These are phyloP conservation scores for Penicillium steckii DNA, from an alignment of 495 filamentous ascomycete genomes.

Conservation along the genomic window DNA sequence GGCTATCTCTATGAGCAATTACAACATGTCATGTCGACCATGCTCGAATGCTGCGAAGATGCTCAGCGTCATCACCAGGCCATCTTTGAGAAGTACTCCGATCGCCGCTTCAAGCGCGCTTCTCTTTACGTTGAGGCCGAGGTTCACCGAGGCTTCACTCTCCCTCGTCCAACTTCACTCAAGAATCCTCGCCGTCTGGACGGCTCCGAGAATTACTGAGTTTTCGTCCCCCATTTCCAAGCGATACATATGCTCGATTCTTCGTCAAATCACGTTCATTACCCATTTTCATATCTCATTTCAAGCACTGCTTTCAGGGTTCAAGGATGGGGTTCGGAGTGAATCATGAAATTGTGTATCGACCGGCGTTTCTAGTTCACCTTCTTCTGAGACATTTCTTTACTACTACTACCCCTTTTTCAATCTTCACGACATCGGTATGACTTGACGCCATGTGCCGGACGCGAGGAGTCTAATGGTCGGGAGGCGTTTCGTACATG, in stretches of 20 bases:
- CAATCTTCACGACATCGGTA: constrained; percentile 18
- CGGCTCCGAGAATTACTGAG: constrained; percentile 23
- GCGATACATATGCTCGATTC: not conserved
- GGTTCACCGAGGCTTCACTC: constrained; percentile 56
- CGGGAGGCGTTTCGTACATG: constrained; percentile 22
- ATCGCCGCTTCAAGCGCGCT: constrained; percentile 77
- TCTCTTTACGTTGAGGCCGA: constrained; percentile 76
- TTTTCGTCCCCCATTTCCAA: not conserved
- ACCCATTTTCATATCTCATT: constrained; percentile 13
- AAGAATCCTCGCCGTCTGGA: constrained; percentile 16
- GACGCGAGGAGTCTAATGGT: constrained; percentile 16
- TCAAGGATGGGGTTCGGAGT: constrained; percentile 17
- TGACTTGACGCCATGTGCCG: constrained; percentile 27
- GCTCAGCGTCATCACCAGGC: constrained; percentile 77
- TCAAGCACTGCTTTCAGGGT: constrained; percentile 15
- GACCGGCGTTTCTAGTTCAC: constrained; percentile 24
- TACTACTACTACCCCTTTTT: constrained; percentile 11
- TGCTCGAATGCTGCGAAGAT: constrained; percentile 84
- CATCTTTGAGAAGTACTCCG: constrained; percentile 88
- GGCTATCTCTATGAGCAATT: constrained; percentile 88
- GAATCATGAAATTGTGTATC: constrained; percentile 15
- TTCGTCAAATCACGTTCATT: constrained; percentile 7
- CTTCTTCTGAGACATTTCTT: constrained; percentile 17
- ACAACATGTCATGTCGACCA: constrained; percentile 67
- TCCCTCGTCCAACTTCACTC: constrained; percentile 27